Percentiles rank a stretch among this genome's conserved stretches.
phyloP scores from a whole-genome alignment of 1,284 basidiomycete genomes.

The Acaromyces ingoldii region DNA sequence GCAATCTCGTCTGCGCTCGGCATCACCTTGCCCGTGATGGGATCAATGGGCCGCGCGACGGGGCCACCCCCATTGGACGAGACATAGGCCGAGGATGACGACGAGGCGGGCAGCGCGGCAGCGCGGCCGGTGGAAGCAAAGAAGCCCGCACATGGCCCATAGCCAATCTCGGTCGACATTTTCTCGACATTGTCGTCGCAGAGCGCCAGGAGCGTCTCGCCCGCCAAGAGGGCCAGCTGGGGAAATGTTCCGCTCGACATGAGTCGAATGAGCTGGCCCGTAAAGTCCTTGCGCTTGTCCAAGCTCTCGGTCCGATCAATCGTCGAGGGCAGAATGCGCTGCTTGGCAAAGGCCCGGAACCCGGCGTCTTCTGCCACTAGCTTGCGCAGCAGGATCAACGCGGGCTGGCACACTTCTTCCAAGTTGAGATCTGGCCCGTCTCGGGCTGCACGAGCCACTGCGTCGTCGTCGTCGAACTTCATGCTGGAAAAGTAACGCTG shows the following conservation, averaged over 20 bases:
- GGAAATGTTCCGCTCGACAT: conserved; percentile 29
- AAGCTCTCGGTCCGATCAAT: conserved; percentile 23
- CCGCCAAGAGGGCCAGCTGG: conserved; percentile 25
- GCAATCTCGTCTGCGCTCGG: conserved; percentile 21
- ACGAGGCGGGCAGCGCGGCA: conserved; percentile 16
- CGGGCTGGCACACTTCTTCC: conserved; percentile 32
- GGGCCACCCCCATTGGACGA: background rate
- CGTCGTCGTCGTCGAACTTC: background rate
- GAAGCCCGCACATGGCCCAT: conserved; percentile 43
- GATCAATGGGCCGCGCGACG: conserved; percentile 22
- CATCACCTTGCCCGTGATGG: conserved; percentile 37
- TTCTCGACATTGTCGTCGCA: conserved; percentile 21
- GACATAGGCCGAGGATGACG: background rate
- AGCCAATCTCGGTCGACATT: conserved; percentile 33
- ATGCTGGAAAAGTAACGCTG: background rate
- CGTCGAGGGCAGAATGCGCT: conserved; percentile 18
- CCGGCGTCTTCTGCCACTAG: conserved; percentile 21
- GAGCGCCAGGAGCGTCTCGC: conserved; percentile 32
- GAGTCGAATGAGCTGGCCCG: conserved; percentile 29
- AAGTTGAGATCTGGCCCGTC: conserved; percentile 31
- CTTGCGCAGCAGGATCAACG: conserved; percentile 32
- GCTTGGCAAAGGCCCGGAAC: conserved; percentile 8
- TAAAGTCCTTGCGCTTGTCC: conserved; percentile 27
- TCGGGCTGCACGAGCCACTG: background rate
- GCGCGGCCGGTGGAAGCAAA: conserved; percentile 24